Evolutionary conservation across 164 flowering plant species (phyloP), one percentile per base, ranked within the genome.

Genomic region (Piper betle): DNA sequence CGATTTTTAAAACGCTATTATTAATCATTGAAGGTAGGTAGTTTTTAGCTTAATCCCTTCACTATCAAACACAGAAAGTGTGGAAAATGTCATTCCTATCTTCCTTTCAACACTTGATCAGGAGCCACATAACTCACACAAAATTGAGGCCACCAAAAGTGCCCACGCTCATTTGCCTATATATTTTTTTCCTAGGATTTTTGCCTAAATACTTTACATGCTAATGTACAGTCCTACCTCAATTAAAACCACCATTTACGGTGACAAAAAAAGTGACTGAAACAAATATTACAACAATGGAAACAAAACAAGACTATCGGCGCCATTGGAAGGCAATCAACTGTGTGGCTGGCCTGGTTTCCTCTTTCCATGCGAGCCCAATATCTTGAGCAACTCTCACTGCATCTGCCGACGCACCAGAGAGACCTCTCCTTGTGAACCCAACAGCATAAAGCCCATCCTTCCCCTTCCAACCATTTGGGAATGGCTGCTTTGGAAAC

Each of bases 341-440:
- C 57, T 75, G 78, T 58, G 68, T 79, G 42, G 67, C 80, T 68
- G 79, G 87, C 61, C 73, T 80, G 2, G 87, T 84, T 68, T 91
- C 97, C 68, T 84, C 82, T 68, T 80, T 91, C 96, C 98, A 91
- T 53, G 76, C 72, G 59, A 66, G 73, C 60, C 83, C 86, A 69
- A 91, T 87, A 68, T 91, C 98, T 65, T 77, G 72, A 52, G 95
- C 79, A 41, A 85, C 82, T 64, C 72, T 82, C 20, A 70, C 68
- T 25, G 98, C 96, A 67, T 91, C 98, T n/a, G 68, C 40, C 12
- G 92, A 82, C 55, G 91, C 95, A 72, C 98, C 98, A 52, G 95
- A 81, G 88, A 91, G 33, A 1, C 33, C 33, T 25, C 33, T 25
- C 33, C 33, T 25, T 25, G 33, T 25, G 2, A 25, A 25, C 72